Conservation (phyloP, 129 eudicot species). For the Escallonia rubra region DNA sequence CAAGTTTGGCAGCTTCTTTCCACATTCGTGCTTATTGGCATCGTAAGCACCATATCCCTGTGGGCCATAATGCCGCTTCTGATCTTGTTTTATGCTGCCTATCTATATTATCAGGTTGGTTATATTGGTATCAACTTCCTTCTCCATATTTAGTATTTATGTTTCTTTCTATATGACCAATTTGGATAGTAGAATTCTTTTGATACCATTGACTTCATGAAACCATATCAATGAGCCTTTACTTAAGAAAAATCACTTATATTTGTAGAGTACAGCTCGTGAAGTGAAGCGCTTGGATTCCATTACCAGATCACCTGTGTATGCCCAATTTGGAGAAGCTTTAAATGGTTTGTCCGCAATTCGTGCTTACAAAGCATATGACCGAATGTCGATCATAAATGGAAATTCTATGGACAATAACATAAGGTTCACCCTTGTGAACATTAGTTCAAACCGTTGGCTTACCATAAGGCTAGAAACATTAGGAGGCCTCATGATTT, state of each 20-base stretch:
- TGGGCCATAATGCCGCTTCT: conserved; percentile 99
- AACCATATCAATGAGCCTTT: too few species aligned
- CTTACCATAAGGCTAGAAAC: conserved; percentile 77
- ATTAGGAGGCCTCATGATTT: conserved; percentile 90
- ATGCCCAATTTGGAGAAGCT: conserved; percentile 95
- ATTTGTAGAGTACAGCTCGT: conserved; percentile 83
- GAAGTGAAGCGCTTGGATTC: conserved; percentile 97
- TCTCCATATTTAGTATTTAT: conserved; percentile 10
- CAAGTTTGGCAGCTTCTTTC: conserved; percentile 85
- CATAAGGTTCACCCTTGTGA: conserved; percentile 74
- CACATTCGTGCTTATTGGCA: conserved; percentile 81
- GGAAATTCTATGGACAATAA: conserved; percentile 90
- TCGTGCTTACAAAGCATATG: conserved; percentile 92
- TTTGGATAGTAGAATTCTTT: background rate
- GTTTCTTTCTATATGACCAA: background rate
- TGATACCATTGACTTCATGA: too few species aligned
- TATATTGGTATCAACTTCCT: background rate
- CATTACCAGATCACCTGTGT: conserved; percentile 80
- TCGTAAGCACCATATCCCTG: conserved; percentile 89
- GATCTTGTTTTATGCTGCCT: conserved; percentile 84
- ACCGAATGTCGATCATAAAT: conserved; percentile 71
- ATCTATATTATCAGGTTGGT: conserved; percentile 87
- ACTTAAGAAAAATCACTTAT: background rate
- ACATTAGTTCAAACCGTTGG: conserved; percentile 87
- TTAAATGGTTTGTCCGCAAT: conserved; percentile 81